Evolutionary conservation across 2,329 filamentous ascomycete genomes (phyloP).

Genomic region (Botrytis byssoidea): DNA sequence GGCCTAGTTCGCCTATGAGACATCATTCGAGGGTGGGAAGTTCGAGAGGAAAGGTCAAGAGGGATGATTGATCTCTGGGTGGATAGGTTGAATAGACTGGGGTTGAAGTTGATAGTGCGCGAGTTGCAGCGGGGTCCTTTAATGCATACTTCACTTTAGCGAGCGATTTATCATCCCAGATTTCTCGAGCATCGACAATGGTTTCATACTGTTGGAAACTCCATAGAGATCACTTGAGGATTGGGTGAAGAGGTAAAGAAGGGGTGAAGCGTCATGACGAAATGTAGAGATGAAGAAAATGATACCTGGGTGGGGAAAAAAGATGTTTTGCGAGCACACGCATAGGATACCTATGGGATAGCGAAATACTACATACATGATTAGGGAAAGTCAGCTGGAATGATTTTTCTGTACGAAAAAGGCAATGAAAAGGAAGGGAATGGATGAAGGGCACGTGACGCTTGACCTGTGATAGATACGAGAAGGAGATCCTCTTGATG

Average conservation of each 20-base stretch:
- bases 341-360: slow-evolving; percentile 3
- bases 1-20: slow-evolving; percentile 48
- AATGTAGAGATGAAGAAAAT: slow-evolving; percentile 7
- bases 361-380: slow-evolving; percentile 7
- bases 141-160: background rate
- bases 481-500: slow-evolving; percentile 4
- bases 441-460: background rate
- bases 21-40: slow-evolving; percentile 45
- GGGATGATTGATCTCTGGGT: slow-evolving; percentile 38
- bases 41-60: slow-evolving; percentile 40
- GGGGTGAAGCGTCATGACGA: background rate
- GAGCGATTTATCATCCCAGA: background rate
- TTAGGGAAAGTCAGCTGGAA: background rate
- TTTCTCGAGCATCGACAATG: background rate
- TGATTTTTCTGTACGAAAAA: background rate
- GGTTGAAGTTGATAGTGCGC: background rate
- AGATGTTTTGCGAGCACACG: slow-evolving; percentile 13
- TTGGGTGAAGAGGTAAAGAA: background rate
- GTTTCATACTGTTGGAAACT: background rate
- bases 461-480: background rate
- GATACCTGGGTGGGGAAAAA: slow-evolving; percentile 9
- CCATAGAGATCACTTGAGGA: background rate
- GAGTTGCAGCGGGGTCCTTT: background rate
- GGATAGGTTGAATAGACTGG: background rate
- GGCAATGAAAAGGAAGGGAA: background rate